Base-by-base conservation (phyloP, 2,329 filamentous ascomycete genomes). In the Penicillium sp. region DNA sequence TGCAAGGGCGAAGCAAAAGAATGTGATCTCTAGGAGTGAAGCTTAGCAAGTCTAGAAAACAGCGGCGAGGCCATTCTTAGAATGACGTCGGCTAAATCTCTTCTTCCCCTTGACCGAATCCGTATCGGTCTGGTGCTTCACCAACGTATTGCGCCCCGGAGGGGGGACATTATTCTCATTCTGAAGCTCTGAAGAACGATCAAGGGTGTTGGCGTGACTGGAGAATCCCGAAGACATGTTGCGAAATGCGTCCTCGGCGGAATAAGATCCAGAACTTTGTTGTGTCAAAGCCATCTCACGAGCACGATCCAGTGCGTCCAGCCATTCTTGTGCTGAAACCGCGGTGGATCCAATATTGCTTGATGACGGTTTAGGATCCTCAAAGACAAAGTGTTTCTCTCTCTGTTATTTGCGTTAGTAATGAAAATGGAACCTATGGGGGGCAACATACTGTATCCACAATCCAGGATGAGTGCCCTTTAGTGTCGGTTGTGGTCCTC, bases 331-430 rank as follows among this genome's bases (percentile, higher is more conserved):
- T 5, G 90, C 89, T 4, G 87, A 87, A 55, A 85, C 82, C 58
- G 86, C 85, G 42, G 83, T 84, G 41, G 82, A 82, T 60, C 86
- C 87, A 22, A 82, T 80, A 62, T 85, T 84, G 59, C 79, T 83
- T 46, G 81, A 81, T 55, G 86, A 85, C 18, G 86, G 82, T 71
- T 95, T 96, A n/a, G 86, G 82, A 67, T 97, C 92, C 76, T 99
- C 94, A 68, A 99, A 99, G 14, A 89, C 89, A 71, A 90, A 94
- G 66, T 95, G 92, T 68, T 92, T 89, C 55, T 96, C 92, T 62
- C 85, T 85, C 93, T 96, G 64, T 37, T 18, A 57, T 54, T 53
- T 33, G 50, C 20, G 62, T 72, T 62, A 73, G 71, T n/a, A 61
- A 73, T 47, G 60, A 60, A 55, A 63, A 45, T 9, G 25, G n/a